Evolutionary conservation across 257 asterid genomes (phyloP).

Genomic region (Coffea eugenioides): DNA sequence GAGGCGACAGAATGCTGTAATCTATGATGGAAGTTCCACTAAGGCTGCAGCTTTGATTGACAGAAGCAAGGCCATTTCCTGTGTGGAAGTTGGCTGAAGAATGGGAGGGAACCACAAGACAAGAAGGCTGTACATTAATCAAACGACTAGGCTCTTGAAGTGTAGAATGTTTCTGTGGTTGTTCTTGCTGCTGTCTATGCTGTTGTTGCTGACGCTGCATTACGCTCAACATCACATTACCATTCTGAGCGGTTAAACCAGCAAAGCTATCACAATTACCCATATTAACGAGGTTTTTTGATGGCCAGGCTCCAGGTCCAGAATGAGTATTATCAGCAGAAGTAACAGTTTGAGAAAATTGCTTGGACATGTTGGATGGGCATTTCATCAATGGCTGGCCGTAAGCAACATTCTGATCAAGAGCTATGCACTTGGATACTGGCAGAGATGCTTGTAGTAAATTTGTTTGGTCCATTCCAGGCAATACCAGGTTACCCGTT

Average conservation of each 20-base stretch:
- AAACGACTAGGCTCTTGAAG: slow-evolving; percentile 37
- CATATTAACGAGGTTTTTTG: slow-evolving; percentile 38
- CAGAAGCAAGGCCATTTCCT: slow-evolving; percentile 40
- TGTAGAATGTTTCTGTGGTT: slow-evolving; percentile 39
- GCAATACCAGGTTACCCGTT: slow-evolving; percentile 47
- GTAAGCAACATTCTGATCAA: slow-evolving; percentile 49
- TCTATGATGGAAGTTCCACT: slow-evolving; percentile 37
- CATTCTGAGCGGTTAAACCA: slow-evolving; percentile 33
- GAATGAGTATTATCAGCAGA: slow-evolving; percentile 37
- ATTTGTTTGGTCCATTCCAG: slow-evolving; percentile 54
- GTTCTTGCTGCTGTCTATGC: slow-evolving; percentile 27
- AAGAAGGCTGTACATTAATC: slow-evolving; percentile 72
- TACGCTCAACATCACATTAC: slow-evolving; percentile 40
- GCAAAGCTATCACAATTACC: slow-evolving; percentile 34
- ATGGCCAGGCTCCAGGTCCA: slow-evolving; percentile 45
- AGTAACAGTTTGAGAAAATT: slow-evolving; percentile 39
- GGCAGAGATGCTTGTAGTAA: slow-evolving; percentile 53
- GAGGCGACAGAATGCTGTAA: slow-evolving; percentile 35
- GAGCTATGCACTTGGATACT: slow-evolving; percentile 45
- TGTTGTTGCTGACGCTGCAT: slow-evolving; percentile 44
- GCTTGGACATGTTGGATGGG: slow-evolving; percentile 45
- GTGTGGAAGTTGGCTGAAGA: slow-evolving; percentile 47
- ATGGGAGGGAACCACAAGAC: slow-evolving; percentile 71
- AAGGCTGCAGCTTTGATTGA: slow-evolving; percentile 35
- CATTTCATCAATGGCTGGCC: slow-evolving; percentile 57